A percentile compares a stretch with the other conserved stretches of the same genome.
Evolutionary conservation across 495 filamentous ascomycete genomes (phyloP).

Genomic region (Polyplosphaeria fusca): DNA sequence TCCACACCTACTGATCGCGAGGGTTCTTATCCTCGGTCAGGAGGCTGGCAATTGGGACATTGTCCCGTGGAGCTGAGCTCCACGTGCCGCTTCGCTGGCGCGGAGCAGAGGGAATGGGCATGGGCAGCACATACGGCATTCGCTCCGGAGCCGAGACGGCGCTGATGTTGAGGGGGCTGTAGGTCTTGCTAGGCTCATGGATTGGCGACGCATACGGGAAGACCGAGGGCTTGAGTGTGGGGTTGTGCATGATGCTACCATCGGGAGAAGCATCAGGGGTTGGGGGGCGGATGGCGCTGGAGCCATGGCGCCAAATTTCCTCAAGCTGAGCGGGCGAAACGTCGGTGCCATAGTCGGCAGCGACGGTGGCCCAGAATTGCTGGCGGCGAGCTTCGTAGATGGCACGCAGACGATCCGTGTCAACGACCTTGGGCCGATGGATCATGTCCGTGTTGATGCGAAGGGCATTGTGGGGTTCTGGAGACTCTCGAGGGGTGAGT

Average conservation of each 20-base stretch:
- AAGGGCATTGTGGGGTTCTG: constrained; percentile 32
- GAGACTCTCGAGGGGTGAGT: constrained; percentile 30
- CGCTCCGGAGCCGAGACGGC: constrained; percentile 36
- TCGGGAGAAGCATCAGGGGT: constrained; percentile 37
- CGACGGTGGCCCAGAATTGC: constrained; percentile 70
- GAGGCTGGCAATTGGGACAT: constrained; percentile 28
- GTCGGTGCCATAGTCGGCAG: constrained; percentile 63
- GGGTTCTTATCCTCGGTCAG: constrained; percentile 33
- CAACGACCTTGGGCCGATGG: constrained; percentile 48
- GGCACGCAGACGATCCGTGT: constrained; percentile 63
- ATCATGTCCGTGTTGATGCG: constrained; percentile 34
- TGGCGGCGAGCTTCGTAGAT: constrained; percentile 67
- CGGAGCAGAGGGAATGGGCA: constrained; percentile 24
- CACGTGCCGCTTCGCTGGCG: constrained; percentile 21
- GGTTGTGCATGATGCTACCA: constrained; percentile 25
- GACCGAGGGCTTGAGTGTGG: constrained; percentile 33
- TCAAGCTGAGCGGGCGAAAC: constrained; percentile 63
- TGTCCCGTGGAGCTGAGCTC: constrained; percentile 29
- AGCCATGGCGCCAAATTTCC: constrained; percentile 57
- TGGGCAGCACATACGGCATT: constrained; percentile 31
- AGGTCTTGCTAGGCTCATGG: constrained; percentile 24
- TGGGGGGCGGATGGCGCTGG: constrained; percentile 29
- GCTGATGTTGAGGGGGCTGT: constrained; percentile 29
- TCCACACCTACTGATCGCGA: constrained; percentile 14
- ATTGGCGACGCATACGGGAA: constrained; percentile 25